Conservation (phyloP, 1,284 basidiomycete genomes). For the Trichosporon sp. region DNA sequence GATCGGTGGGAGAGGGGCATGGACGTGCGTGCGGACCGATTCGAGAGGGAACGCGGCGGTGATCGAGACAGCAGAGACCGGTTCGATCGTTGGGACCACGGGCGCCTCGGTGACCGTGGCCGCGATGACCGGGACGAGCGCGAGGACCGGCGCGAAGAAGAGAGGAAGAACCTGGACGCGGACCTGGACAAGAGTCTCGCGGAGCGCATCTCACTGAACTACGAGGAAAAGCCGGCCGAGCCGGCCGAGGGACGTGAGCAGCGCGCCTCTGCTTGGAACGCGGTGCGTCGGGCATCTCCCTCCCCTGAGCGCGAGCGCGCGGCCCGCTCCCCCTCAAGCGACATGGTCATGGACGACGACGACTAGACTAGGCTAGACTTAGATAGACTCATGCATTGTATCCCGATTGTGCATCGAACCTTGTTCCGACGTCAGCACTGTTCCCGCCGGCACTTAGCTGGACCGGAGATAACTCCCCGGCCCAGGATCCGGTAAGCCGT, state of each 20-base stretch:
- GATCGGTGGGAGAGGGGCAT: slow-evolving; percentile 35
- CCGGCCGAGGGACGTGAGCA: slow-evolving; percentile 14
- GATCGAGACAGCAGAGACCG: slow-evolving; percentile 29
- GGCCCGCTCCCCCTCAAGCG: slow-evolving; percentile 20
- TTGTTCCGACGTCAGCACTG: no score
- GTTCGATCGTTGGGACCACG: slow-evolving; percentile 42
- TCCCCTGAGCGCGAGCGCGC: background rate
- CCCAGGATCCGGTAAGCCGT: no score
- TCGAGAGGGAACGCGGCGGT: slow-evolving; percentile 20
- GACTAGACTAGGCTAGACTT: background rate
- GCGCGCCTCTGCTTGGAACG: slow-evolving; percentile 6
- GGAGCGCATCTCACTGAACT: slow-evolving; percentile 14
- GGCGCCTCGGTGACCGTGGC: slow-evolving; percentile 19
- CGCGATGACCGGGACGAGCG: slow-evolving; percentile 22
- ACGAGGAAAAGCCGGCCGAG: slow-evolving; percentile 10
- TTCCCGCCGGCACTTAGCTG: no score
- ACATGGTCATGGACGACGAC: slow-evolving; percentile 32
- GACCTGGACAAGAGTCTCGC: slow-evolving; percentile 5
- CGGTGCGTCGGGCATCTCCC: slow-evolving; percentile 2
- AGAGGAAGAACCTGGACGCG: slow-evolving; percentile 1
- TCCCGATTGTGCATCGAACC: no score
- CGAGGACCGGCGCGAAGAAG: background rate
- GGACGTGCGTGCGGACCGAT: slow-evolving; percentile 32
- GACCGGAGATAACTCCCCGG: no score
- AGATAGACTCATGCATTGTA: background rate